These are phyloP conservation scores for Lichtheimia ornata DNA, from an alignment of 371 early-diverging fungal species.

Conservation along the genomic window DNA sequence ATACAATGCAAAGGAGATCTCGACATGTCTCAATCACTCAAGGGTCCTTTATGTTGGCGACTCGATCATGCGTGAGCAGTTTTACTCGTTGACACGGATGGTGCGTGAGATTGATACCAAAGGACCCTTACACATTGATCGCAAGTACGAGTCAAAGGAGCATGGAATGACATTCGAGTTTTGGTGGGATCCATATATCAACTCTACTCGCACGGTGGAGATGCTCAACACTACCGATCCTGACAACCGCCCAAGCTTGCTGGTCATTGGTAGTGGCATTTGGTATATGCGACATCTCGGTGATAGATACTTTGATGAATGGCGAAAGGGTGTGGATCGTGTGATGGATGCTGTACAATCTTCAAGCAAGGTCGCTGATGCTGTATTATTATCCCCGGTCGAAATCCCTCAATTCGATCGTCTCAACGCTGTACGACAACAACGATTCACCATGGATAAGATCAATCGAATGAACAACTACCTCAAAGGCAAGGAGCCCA, in stretches of 20 bases:
- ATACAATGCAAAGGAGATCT: slow-evolving; percentile 46
- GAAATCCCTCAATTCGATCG: slow-evolving; percentile 35
- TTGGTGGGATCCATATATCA: slow-evolving; percentile 71
- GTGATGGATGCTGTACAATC: slow-evolving; percentile 29
- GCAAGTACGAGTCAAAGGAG: slow-evolving; percentile 20
- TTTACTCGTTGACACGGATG: slow-evolving; percentile 47
- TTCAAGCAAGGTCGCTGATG: slow-evolving; percentile 30
- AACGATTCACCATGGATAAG: slow-evolving; percentile 43
- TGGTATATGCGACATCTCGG: slow-evolving; percentile 58
- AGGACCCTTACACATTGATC: slow-evolving; percentile 37
- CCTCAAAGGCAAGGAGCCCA: slow-evolving; percentile 26
- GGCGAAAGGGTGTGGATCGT: slow-evolving; percentile 48
- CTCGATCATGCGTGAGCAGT: slow-evolving; percentile 66
- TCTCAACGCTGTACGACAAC: slow-evolving; percentile 41
- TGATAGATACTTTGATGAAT: slow-evolving; percentile 44
- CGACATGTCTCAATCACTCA: slow-evolving; percentile 48
- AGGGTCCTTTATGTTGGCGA: slow-evolving; percentile 68
- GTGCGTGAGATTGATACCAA: slow-evolving; percentile 32
- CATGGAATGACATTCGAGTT: slow-evolving; percentile 49
- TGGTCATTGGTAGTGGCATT: slow-evolving; percentile 59
- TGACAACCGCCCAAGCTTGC: slow-evolving; percentile 39
- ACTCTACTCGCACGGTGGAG: slow-evolving; percentile 40
- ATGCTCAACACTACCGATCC: slow-evolving; percentile 17
- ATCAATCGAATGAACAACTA: slow-evolving; percentile 61
- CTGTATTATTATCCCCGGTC: slow-evolving; percentile 40